phyloP scores from a whole-genome alignment of 1,284 basidiomycete genomes.

The Cryptococcus maquisensis region DNA sequence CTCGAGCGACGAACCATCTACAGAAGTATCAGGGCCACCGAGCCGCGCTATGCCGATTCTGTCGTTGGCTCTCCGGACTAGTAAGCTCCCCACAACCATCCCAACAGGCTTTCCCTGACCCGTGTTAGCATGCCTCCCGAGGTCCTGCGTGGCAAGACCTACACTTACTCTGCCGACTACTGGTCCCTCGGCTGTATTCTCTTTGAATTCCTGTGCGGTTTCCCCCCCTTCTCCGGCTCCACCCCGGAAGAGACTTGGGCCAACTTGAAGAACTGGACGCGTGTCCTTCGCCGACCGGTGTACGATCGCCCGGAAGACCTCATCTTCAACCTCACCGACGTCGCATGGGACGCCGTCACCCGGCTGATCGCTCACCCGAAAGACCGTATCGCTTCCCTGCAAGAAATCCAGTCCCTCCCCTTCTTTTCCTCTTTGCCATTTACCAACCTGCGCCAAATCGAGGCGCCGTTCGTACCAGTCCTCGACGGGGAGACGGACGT shows the following conservation, averaged over 20 bases:
- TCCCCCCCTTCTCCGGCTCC: constrained; percentile 94
- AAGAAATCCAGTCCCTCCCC: constrained; percentile 70
- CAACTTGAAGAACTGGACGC: constrained; percentile 96
- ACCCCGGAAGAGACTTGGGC: constrained; percentile 99
- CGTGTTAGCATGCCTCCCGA: constrained; percentile 56
- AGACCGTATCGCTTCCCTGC: constrained; percentile 69
- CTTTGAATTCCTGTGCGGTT: constrained; percentile 93
- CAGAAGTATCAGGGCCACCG: constrained; percentile 83
- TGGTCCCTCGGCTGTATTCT: constrained; percentile 99
- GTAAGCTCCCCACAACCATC: constrained; percentile 19
- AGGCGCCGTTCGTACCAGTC: constrained; percentile 93
- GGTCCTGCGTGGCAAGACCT: constrained; percentile 89
- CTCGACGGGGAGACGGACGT: constrained; percentile 94
- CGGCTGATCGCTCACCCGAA: constrained; percentile 74
- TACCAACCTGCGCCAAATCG: constrained; percentile 68
- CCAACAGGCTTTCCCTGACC: background rate
- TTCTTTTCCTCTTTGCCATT: constrained; percentile 80
- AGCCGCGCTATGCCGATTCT: constrained; percentile 92
- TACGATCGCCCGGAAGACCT: constrained; percentile 95
- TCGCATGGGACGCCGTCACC: constrained; percentile 94
- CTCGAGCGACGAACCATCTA: constrained; percentile 94
- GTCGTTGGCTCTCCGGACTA: constrained; percentile 99
- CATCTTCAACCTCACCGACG: constrained; percentile 92
- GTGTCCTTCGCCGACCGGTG: constrained; percentile 82
- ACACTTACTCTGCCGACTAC: constrained; percentile 93